Evolutionary conservation across 2,329 filamentous ascomycete species (phyloP), one percentile per base, ranked within the genome.

Genomic region (Verticillium albo-atrum): DNA sequence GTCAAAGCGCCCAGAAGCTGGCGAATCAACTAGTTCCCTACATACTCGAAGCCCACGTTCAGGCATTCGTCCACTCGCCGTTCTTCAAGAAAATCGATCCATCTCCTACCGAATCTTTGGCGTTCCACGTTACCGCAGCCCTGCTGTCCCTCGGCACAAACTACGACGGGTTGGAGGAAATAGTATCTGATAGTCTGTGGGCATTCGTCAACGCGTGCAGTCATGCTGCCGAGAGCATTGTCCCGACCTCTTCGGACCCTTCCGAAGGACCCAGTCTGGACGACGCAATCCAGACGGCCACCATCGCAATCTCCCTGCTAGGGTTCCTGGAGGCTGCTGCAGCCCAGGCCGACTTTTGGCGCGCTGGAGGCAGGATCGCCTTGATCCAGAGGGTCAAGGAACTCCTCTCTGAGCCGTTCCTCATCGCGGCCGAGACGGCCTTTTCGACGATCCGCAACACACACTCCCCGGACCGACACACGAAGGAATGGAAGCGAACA

Each of bases 401-500:
- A 32, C 82, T 97, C 20, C 79, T 99, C 14, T 94, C 92, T 0
- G 93, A 97, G 68, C 81, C 86, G 6, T 97, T 96, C 70, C 82
- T 97, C 64, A 85, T 96, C 14, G 88, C 90, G 2, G 85, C 98
- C 37, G 95, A 98, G 75, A 92, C 91, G 0, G 90, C 92, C 9
- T 89, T 97, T 60, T 97, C 94, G 9, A 92, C 91, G 9, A 90
- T 98, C 64, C 89, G 94, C 58, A 96, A 96, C 73, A 84, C 89
- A 2, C 87, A 86, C 64, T 82, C 82, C 28, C 77, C 86, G 26
- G 87, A 90, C 63, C 81, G 82, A 54, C 77, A 83, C 28, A 79
- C 91, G 23, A 89, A 87, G 68, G 90, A 97, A 65, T 99, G 95
- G 95, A 96, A 90, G 75, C 87, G 89, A 64, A 92, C 91, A 73